Conservation (phyloP, 805 yeast genomes). For the Candida stauntonica region DNA sequence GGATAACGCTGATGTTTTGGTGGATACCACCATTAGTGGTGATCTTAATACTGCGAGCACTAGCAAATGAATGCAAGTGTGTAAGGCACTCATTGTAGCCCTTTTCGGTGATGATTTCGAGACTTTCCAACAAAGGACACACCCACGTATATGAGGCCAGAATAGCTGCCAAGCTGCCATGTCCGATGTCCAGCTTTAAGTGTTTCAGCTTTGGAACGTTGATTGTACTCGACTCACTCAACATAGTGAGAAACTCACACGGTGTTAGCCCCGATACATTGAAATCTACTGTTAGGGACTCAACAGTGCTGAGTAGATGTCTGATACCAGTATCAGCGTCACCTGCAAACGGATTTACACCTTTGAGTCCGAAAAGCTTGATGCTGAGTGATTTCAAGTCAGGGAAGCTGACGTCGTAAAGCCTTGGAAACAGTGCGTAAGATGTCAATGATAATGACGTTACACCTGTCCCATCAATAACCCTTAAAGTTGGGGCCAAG, state of each 20-base stretch:
- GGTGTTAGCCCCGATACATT: too few relatives aligned
- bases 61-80: too few relatives aligned
- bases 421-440: neutral
- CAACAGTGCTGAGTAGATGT: too few relatives aligned
- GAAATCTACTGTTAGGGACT: too few relatives aligned
- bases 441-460: neutral
- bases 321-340: too few relatives aligned
- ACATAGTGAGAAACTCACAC: too few relatives aligned
- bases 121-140: neutral
- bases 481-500: neutral
- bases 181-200: neutral
- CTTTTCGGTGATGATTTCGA: neutral
- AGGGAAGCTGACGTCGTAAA: neutral
- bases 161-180: neutral
- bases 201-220: neutral
- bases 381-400: neutral
- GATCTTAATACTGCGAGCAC: too few relatives aligned
- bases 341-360: neutral
- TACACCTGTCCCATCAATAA: neutral
- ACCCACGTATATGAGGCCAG: neutral
- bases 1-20: too few relatives aligned
- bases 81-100: too few relatives aligned
- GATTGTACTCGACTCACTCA: neutral
- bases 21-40: too few relatives aligned
- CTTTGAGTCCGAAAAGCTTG: neutral